Evolutionary conservation across 1,139 yeast species (phyloP), one percentile per base, ranked within the genome.

Genomic region (Diutina neorugosa): DNA sequence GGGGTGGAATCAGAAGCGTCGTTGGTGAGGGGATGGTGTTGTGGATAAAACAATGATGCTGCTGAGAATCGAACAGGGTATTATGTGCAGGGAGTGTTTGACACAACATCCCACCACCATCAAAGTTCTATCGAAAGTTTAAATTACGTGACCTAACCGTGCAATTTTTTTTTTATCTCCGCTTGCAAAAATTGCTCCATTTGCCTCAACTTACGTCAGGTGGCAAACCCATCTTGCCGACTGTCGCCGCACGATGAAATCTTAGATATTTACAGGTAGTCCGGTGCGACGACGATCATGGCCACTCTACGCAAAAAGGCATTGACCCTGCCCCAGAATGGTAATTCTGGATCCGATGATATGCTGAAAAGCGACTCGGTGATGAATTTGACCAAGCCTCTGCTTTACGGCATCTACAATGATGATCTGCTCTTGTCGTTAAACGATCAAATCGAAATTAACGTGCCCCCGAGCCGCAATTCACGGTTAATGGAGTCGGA

Each of bases 351-450:
- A 7, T 37, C 48, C 9, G 48, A 54, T 23, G 18, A 20, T 16
- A 71, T 74, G 65, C 69, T 68, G 53, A 71, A 71, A 55, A 69
- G 75, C 2, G 78, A 72, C 55, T 74, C 79, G 12, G 69, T 73
- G 8, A 59, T 73, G 54, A 76, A 76, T 57, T 67, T 78, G 55
- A 77, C 81, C 34, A 71, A 72, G 53, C 80, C 82, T 1, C 69
- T 77, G 16, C 65, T 79, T 54, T 78, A 74, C 60, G 70, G 77
- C 6, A 73, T 78, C 52, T 79, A 74, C 59, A 74, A 77, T 52
- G 69, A 69, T 47, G 69, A 67, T 31, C 69, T 74, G 37, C 64
- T 67, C 31, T 61, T 68, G 53, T 67, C 66, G 59, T 62, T 69
- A 54, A 69, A 65, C 60, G 69, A 66, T 52, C 74, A 70, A 12